These are phyloP conservation scores for Oxytropis ochrocephala DNA, from an alignment of 306 rosid genomes.

Conservation along the genomic window DNA sequence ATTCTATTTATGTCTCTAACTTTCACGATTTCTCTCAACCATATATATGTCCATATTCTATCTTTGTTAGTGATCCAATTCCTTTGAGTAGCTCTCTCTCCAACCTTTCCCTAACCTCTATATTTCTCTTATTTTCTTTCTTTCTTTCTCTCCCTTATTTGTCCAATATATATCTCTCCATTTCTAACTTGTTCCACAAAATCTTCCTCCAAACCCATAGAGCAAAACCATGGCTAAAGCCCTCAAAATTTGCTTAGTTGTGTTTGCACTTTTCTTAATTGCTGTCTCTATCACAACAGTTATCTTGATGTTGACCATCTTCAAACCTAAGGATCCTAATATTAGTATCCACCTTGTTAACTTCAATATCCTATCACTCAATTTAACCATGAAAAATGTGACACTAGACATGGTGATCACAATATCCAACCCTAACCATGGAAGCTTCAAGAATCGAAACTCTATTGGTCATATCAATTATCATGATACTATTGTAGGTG, in stretches of 20 bases:
- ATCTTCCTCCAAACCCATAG: background rate
- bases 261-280: slow-evolving; percentile 13
- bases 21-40: too few relatives aligned
- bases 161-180: too few relatives aligned
- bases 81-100: too few relatives aligned
- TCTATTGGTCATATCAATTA: slow-evolving; percentile 14
- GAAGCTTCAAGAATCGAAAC: slow-evolving; percentile 17
- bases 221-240: slow-evolving; percentile 29
- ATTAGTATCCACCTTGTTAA: slow-evolving; percentile 12
- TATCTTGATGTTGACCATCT: slow-evolving; percentile 29
- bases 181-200: too few relatives aligned
- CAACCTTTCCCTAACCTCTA: too few relatives aligned
- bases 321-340: slow-evolving; percentile 34
- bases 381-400: slow-evolving; percentile 7
- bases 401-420: slow-evolving; percentile 28
- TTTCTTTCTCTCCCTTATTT: too few relatives aligned
- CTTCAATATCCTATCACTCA: slow-evolving; percentile 5
- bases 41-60: too few relatives aligned
- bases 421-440: slow-evolving; percentile 32
- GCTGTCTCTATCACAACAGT: background rate
- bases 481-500: slow-evolving; percentile 13
- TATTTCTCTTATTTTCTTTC: too few relatives aligned
- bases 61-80: too few relatives aligned
- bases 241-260: slow-evolving; percentile 24
- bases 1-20: too few relatives aligned